Evolutionary conservation across 2,329 filamentous ascomycete species (phyloP).

Genomic region (Fusarium tanahbumbuense): DNA sequence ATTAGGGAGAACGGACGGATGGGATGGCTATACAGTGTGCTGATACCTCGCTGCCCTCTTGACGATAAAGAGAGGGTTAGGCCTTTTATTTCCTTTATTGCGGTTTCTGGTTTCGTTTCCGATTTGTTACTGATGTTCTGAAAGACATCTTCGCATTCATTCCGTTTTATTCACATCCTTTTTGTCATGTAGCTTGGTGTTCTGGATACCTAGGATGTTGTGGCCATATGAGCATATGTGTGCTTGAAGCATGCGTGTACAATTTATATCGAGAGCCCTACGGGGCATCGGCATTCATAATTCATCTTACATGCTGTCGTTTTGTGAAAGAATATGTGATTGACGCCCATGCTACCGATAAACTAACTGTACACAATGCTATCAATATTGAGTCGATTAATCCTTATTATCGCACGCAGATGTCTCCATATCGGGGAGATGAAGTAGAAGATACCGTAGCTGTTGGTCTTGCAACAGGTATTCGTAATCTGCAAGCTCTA

Average conservation of each 20-base stretch:
- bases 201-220: slow-evolving; percentile 51
- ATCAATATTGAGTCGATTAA: not conserved
- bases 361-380: not conserved
- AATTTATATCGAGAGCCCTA: slow-evolving; percentile 31
- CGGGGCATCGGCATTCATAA: slow-evolving; percentile 17
- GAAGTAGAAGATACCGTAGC: too few species aligned
- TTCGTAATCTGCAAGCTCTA: too few species aligned
- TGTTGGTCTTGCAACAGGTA: too few species aligned
- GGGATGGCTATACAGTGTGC: slow-evolving; percentile 33
- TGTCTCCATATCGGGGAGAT: not conserved
- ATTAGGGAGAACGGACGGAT: slow-evolving; percentile 5
- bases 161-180: slow-evolving; percentile 18
- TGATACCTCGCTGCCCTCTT: slow-evolving; percentile 41
- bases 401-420: not conserved
- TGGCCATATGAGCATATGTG: slow-evolving; percentile 20
- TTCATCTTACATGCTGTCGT: not conserved
- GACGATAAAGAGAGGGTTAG: slow-evolving; percentile 10
- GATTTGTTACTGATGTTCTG: slow-evolving; percentile 10
- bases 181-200: slow-evolving; percentile 50
- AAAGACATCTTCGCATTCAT: slow-evolving; percentile 13
- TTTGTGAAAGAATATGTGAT: not conserved
- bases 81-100: slow-evolving; percentile 16
- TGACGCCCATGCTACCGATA: not conserved
- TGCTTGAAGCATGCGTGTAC: slow-evolving; percentile 32
- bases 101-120: slow-evolving; percentile 12